phyloP scores from a whole-genome alignment of 2,329 filamentous ascomycete genomes.

The Hawksworthiomyces lignivorus region DNA sequence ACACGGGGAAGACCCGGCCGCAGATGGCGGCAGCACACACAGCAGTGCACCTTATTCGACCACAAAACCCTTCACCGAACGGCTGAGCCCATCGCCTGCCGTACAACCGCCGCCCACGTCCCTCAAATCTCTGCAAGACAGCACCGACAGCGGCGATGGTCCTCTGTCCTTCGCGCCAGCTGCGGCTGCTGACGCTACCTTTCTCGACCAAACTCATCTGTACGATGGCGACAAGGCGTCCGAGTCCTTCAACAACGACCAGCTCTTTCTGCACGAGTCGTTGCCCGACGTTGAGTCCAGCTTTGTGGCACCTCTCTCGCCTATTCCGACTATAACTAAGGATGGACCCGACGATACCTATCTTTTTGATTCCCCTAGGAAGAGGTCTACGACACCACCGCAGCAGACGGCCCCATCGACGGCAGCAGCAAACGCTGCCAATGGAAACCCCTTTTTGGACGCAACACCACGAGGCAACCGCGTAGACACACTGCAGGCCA shows the following conservation, averaged over 20 bases:
- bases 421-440: background rate
- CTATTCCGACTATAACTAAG: slow-evolving; percentile 39
- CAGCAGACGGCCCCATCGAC: background rate
- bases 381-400: slow-evolving; percentile 16
- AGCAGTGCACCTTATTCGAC: slow-evolving; percentile 1
- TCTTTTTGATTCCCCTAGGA: slow-evolving; percentile 43
- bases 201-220: slow-evolving; percentile 31
- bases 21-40: background rate
- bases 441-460: too few relatives aligned
- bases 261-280: slow-evolving; percentile 47
- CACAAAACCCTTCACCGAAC: background rate
- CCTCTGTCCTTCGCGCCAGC: too few relatives aligned
- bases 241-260: slow-evolving; percentile 47
- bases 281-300: slow-evolving; percentile 59
- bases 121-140: background rate
- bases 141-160: background rate
- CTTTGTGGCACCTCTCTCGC: slow-evolving; percentile 52
- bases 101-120: background rate
- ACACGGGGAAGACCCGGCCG: background rate
- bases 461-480: too few relatives aligned
- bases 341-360: slow-evolving; percentile 51
- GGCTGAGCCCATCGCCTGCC: background rate
- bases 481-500: too few relatives aligned
- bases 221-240: slow-evolving; percentile 29
- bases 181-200: slow-evolving; percentile 36